phyloP scores from a whole-genome alignment of 2,329 filamentous ascomycete genomes.

The Sporothrix dimorphospora region DNA sequence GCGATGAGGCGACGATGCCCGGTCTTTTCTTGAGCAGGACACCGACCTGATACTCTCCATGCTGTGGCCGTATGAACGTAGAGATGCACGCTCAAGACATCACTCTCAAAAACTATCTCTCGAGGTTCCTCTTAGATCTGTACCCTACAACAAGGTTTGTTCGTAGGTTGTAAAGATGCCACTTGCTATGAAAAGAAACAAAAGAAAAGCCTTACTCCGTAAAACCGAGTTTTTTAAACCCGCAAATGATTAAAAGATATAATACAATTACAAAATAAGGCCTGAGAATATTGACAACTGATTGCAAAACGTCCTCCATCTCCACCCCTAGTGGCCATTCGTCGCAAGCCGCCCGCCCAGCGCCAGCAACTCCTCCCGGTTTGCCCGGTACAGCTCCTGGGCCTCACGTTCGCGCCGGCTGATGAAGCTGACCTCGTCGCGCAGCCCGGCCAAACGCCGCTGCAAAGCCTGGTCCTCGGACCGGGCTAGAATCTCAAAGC shows the following conservation, averaged over 20 bases:
- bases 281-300: neutral
- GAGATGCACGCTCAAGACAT: neutral
- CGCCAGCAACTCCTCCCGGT: slow-evolving; percentile 75
- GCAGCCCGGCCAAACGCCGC: slow-evolving; percentile 71
- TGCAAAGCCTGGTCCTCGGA: slow-evolving; percentile 78
- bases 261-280: neutral
- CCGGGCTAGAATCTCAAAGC: slow-evolving; percentile 74
- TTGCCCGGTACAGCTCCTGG: slow-evolving; percentile 78
- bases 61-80: neutral
- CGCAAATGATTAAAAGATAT: slow-evolving; percentile 6
- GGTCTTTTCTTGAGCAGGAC: neutral
- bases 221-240: neutral
- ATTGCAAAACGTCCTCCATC: neutral
- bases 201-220: neutral
- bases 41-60: neutral
- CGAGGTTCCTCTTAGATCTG: neutral
- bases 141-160: neutral
- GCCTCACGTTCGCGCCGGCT: slow-evolving; percentile 84
- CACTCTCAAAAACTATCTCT: neutral
- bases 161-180: neutral
- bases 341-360: slow-evolving; percentile 44
- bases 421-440: slow-evolving; percentile 82
- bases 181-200: neutral
- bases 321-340: slow-evolving; percentile 11
- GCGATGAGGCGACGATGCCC: neutral